Percentiles rank a stretch among this genome's conserved stretches.
Conservation (phyloP, 345 rosid genomes). For the rapeseed (Brassica napus) region DNA sequence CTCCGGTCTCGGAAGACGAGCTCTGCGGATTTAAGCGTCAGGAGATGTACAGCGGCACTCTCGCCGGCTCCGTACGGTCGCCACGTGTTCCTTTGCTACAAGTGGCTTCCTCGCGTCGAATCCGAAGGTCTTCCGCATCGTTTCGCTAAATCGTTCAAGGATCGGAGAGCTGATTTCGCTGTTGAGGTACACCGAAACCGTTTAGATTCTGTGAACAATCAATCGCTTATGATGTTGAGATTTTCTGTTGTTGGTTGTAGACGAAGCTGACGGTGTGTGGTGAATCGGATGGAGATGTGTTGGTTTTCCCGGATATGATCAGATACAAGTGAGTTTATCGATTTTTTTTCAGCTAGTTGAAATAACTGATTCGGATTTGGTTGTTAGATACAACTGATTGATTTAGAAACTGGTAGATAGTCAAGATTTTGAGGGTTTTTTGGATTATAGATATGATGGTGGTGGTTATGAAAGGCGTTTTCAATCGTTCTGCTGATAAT, state of each 20-base stretch:
- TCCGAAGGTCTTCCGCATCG: slow-evolving; percentile 66
- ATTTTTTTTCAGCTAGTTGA: background rate
- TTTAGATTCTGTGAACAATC: background rate
- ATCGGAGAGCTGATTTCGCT: slow-evolving; percentile 61
- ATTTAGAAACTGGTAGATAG: background rate
- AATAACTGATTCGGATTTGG: background rate
- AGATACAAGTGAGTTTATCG: slow-evolving; percentile 67
- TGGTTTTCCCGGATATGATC: slow-evolving; percentile 90
- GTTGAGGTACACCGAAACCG: slow-evolving; percentile 48
- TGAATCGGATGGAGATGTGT: slow-evolving; percentile 24
- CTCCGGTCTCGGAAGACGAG: slow-evolving; percentile 51
- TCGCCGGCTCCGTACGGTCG: slow-evolving; percentile 73
- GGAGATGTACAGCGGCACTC: slow-evolving; percentile 68
- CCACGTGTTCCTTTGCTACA: slow-evolving; percentile 75
- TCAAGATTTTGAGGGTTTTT: background rate
- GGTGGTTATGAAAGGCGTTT: background rate
- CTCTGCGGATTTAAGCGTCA: slow-evolving; percentile 69
- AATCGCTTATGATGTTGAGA: background rate
- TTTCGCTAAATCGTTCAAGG: slow-evolving; percentile 58
- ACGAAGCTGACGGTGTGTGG: slow-evolving; percentile 60
- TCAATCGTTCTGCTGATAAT: background rate
- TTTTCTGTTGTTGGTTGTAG: slow-evolving; percentile 38
- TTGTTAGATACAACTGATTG: background rate
- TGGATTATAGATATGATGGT: background rate
- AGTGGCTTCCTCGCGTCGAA: slow-evolving; percentile 81